phyloP scores from a whole-genome alignment of 768 basidiomycete species.

The Lentinula detonsa region DNA sequence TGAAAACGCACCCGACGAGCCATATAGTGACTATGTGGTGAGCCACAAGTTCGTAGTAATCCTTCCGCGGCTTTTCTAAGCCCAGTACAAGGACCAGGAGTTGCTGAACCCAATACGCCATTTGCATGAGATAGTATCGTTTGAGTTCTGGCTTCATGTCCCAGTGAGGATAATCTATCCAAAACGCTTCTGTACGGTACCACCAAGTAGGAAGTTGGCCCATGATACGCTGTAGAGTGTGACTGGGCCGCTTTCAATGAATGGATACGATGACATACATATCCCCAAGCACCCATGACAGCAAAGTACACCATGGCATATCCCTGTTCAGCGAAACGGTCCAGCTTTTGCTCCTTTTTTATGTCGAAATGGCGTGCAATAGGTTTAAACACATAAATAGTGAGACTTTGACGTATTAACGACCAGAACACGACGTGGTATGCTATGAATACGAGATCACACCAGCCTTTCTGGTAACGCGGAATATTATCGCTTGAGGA shows the following conservation, averaged over 20 bases:
- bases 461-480: slow-evolving; percentile 44
- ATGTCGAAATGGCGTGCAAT: slow-evolving; percentile 37
- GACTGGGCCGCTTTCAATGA: neutral
- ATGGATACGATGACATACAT: slow-evolving; percentile 32
- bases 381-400: slow-evolving; percentile 12
- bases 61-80: slow-evolving; percentile 93
- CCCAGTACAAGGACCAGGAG: slow-evolving; percentile 76
- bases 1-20: slow-evolving; percentile 69
- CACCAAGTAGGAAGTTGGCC: slow-evolving; percentile 74
- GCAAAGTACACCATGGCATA: slow-evolving; percentile 62
- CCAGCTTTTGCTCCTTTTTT: slow-evolving; percentile 38
- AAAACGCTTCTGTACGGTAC: slow-evolving; percentile 80
- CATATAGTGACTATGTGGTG: slow-evolving; percentile 95
- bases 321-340: slow-evolving; percentile 68
- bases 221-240: slow-evolving; percentile 68
- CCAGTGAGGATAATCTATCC: slow-evolving; percentile 89
- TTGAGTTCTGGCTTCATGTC: slow-evolving; percentile 83
- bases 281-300: slow-evolving; percentile 46
- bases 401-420: slow-evolving; percentile 57
- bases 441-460: slow-evolving; percentile 54
- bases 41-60: slow-evolving; percentile 77
- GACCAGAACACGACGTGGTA: slow-evolving; percentile 67
- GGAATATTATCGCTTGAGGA: slow-evolving; percentile 29
- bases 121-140: slow-evolving; percentile 89
- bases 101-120: slow-evolving; percentile 93